Evolutionary conservation across 2,329 filamentous ascomycete genomes (phyloP), one percentile per base, ranked within the genome.

Genomic region (Leptographium radiaticola): DNA sequence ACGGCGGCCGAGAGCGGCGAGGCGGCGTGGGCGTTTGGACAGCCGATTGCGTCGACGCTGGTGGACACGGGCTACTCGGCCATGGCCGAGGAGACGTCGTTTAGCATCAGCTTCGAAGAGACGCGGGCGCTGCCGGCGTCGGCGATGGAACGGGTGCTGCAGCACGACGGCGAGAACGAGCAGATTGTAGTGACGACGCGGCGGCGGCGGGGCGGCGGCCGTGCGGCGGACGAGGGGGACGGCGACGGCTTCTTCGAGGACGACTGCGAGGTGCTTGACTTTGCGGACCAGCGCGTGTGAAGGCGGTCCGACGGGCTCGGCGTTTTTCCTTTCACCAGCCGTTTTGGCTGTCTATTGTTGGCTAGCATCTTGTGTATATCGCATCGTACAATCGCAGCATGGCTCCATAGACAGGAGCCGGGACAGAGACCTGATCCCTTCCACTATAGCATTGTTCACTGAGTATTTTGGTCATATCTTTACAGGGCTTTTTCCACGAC

Each of bases 231-330:
- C 44, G 65, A 68, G 12, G 55, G 54, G 1, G 42, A 83, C 46
- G 85, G 87, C 55, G 82, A 84, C 53, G 86, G 85, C 2, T 94
- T 95, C 67, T 95, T 95, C 62, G 89, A 95, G 68, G 88, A 95
- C 65, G 89, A 94, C 64, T 93, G 87, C 61, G 89, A 95, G 66
- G 86, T 95, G 55, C 76, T 95, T 58, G 89, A 95, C 70, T 94
- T 93, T 76, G 87, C 89, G 30, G 80, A 82, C 62, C 80, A 84
- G 68, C 71, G 80, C 65, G 80, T 83, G 36, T 84, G 65, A 75
- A 56, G 49, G 12, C 42, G 9, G 15, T 34, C 34, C 2, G 45
- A n/a, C 46, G 44, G 31, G 48, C 25, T 45, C 30, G 30, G 42
- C 47, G 44, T 4, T 47, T 47, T 12, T 45, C 30, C 49, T 49